Conservation (phyloP, 2,329 filamentous ascomycete genomes). For the Alternaria novae-zelandiae region DNA sequence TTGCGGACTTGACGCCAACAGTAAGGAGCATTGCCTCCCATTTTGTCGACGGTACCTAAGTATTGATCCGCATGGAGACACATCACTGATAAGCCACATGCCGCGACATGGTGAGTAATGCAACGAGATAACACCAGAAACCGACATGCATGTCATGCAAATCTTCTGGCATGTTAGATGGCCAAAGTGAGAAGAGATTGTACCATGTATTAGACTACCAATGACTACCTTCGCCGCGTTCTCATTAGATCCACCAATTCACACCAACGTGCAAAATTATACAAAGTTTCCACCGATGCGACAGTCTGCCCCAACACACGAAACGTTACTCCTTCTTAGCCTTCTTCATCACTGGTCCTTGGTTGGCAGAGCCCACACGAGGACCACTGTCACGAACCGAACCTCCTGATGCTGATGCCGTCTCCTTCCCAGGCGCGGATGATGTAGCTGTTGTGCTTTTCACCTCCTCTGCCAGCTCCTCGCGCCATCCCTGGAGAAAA, state of each 20-base stretch:
- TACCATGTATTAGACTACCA: not conserved
- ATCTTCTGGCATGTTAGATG: not conserved
- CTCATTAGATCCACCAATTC: not conserved
- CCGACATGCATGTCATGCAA: not conserved
- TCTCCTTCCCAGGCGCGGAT: not conserved
- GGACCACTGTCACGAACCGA: not conserved
- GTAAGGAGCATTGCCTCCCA: not conserved
- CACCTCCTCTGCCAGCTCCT: not conserved
- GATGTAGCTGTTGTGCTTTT: not conserved
- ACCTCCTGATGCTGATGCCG: not conserved
- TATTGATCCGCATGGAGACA: not conserved
- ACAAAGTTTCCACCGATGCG: not conserved
- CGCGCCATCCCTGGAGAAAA: not conserved
- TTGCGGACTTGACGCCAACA: not conserved
- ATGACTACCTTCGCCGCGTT: not conserved
- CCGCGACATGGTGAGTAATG: not conserved
- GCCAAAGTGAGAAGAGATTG: not conserved
- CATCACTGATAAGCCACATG: not conserved
- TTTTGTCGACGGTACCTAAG: not conserved
- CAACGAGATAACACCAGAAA: not conserved
- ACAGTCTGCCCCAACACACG: not conserved
- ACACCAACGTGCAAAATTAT: not conserved
- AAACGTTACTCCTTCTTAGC: not conserved
- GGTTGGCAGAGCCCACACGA: not conserved
- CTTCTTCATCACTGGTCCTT: not conserved